phyloP scores from a whole-genome alignment of 164 flowering plant genomes.

The Warburgia ugandensis region DNA sequence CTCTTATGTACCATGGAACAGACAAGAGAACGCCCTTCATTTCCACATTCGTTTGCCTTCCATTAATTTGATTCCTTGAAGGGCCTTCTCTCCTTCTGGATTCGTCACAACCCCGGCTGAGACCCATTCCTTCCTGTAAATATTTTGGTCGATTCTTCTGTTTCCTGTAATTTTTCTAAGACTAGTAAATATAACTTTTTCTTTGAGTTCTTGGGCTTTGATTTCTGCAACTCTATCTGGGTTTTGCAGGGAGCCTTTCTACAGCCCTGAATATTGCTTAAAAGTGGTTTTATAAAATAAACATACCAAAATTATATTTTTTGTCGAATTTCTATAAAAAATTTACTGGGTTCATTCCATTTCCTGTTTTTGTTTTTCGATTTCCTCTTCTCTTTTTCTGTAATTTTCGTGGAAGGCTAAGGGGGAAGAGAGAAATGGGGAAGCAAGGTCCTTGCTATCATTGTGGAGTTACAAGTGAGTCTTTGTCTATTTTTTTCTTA shows the following conservation, averaged over 20 bases:
- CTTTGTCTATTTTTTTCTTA: not conserved
- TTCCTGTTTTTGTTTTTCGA: not conserved
- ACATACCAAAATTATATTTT: no score
- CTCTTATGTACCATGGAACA: not conserved
- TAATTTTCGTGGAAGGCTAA: not conserved
- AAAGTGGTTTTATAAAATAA: no score
- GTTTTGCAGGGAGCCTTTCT: no score
- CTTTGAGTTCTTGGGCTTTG: not conserved
- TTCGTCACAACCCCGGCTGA: not conserved
- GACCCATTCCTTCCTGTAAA: not conserved
- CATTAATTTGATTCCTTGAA: not conserved
- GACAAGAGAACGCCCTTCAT: not conserved
- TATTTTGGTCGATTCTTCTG: not conserved
- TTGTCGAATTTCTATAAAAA: no score
- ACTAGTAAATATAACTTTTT: not conserved
- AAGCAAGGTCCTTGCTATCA: conserved; percentile 5
- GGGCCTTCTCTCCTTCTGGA: not conserved
- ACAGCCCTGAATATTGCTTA: no score
- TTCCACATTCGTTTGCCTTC: not conserved
- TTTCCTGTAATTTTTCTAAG: not conserved
- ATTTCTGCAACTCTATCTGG: not conserved
- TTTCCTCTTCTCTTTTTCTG: not conserved
- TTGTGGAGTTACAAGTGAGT: conserved; percentile 2
- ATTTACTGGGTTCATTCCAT: no score
- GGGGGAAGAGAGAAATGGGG: not conserved